Evolutionary conservation across 2,329 filamentous ascomycete genomes (phyloP).

Genomic region (Ascochyta clinopodiicola): DNA sequence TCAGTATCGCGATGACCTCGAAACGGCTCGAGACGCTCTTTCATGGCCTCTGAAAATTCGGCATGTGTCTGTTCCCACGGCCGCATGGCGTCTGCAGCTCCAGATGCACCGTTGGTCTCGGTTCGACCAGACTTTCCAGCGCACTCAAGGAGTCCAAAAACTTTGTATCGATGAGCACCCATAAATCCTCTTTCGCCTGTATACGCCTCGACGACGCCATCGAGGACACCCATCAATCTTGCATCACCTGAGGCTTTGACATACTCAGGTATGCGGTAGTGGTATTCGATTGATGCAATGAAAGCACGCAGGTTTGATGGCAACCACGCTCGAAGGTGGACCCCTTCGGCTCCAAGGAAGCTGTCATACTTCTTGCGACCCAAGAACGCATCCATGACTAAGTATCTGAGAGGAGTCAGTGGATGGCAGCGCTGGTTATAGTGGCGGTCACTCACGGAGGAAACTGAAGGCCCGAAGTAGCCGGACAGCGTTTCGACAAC

Average conservation of each 20-base stretch:
- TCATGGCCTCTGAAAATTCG: conserved; percentile 61
- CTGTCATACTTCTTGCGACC: conserved; percentile 57
- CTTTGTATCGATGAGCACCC: conserved; percentile 64
- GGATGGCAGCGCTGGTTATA: not conserved
- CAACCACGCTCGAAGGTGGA: conserved; percentile 62
- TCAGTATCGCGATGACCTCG: conserved; percentile 57
- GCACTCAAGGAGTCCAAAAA: conserved; percentile 61
- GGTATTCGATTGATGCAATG: conserved; percentile 62
- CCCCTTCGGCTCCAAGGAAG: conserved; percentile 60
- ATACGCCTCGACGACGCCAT: conserved; percentile 63
- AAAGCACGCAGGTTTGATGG: conserved; percentile 63
- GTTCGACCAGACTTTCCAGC: conserved; percentile 61
- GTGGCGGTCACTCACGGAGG: conserved; percentile 14
- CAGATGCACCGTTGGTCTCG: conserved; percentile 40
- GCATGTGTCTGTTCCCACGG: conserved; percentile 35
- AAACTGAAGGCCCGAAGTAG: conserved; percentile 33
- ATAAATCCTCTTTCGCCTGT: conserved; percentile 63
- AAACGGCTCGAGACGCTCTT: conserved; percentile 60
- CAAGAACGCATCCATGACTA: conserved; percentile 37
- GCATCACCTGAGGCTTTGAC: conserved; percentile 59
- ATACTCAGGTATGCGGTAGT: conserved; percentile 62
- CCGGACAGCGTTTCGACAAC: conserved; percentile 33
- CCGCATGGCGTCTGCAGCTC: conserved; percentile 26
- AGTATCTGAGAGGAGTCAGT: conserved; percentile 10
- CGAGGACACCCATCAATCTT: conserved; percentile 59